Percentiles rank a stretch among this genome's conserved stretches.
Evolutionary conservation across 805 yeast genomes (phyloP).

Genomic region (Clavispora asparagi): DNA sequence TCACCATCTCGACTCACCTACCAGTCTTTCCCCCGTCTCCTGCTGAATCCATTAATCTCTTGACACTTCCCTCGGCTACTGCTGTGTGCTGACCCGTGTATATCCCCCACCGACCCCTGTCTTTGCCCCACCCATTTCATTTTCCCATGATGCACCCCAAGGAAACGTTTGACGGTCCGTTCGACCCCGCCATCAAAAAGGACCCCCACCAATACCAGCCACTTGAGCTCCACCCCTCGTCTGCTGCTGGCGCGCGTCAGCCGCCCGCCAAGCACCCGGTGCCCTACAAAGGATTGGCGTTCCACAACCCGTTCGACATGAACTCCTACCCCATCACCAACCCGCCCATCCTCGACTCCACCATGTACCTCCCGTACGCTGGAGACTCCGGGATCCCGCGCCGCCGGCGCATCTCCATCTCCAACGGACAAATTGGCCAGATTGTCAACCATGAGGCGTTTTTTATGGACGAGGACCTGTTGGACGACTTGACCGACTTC

Average conservation of each 20-base stretch:
- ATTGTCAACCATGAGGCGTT: conserved; percentile 45
- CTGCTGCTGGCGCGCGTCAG: not conserved
- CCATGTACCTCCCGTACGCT: conserved; percentile 30
- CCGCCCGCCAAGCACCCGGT: conserved; percentile 2
- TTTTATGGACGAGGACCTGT: conserved; percentile 22
- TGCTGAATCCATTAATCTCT: too few relatives aligned
- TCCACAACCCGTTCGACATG: conserved; percentile 36
- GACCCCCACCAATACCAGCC: not conserved
- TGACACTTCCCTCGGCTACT: too few relatives aligned
- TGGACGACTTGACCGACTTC: conserved; percentile 16
- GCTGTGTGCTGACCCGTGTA: too few relatives aligned
- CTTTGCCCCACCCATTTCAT: too few relatives aligned
- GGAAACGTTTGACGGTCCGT: not conserved
- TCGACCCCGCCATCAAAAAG: not conserved
- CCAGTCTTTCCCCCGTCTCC: too few relatives aligned
- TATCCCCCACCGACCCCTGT: too few relatives aligned
- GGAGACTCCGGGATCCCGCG: conserved; percentile 30
- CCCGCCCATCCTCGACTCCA: conserved; percentile 43
- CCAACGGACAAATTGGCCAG: conserved; percentile 83
- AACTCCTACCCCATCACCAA: conserved; percentile 40
- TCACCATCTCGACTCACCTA: too few relatives aligned
- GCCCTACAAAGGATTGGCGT: conserved; percentile 11
- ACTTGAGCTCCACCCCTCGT: not conserved
- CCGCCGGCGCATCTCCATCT: conserved; percentile 70
- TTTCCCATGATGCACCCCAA: not conserved